Percentiles rank a stretch among this genome's conserved stretches.
These are phyloP conservation scores for Ustilago vetiveriae DNA, from an alignment of 1,284 basidiomycete genomes.

Conservation along the genomic window DNA sequence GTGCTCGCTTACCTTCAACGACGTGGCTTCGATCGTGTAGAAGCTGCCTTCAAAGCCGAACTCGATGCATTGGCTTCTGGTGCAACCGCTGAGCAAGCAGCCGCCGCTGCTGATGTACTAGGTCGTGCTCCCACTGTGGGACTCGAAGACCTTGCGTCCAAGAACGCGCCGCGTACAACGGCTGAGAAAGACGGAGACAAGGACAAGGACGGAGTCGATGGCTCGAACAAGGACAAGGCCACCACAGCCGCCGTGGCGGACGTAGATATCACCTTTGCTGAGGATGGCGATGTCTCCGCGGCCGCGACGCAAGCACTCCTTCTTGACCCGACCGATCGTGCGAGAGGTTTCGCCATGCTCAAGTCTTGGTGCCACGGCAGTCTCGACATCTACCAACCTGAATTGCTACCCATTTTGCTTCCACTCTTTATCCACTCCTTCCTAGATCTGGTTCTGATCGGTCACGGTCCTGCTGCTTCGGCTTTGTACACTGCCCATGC, in stretches of 20 bases:
- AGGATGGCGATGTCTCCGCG: conserved; percentile 39
- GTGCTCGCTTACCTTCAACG: conserved; percentile 75
- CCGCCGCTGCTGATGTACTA: conserved; percentile 48
- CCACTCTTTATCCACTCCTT: conserved; percentile 98
- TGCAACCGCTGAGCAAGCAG: conserved; percentile 41
- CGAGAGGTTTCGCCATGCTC: conserved; percentile 84
- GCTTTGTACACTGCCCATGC: conserved; percentile 81
- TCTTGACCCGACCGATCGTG: conserved; percentile 86
- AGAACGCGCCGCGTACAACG: conserved; percentile 60
- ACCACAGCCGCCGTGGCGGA: conserved; percentile 17
- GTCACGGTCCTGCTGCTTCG: conserved; percentile 81
- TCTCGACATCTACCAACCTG: conserved; percentile 84
- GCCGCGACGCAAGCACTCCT: conserved; percentile 80
- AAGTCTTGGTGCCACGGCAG: conserved; percentile 94
- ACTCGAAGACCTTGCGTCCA: conserved; percentile 69
- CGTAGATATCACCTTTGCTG: conserved; percentile 30
- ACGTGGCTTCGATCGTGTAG: conserved; percentile 81
- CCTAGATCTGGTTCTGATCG: conserved; percentile 89
- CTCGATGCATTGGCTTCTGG: conserved; percentile 69
- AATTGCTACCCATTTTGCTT: conserved; percentile 89
- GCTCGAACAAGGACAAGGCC: conserved; percentile 12
- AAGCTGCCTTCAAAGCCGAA: conserved; percentile 78
- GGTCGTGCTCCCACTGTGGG: conserved; percentile 72
- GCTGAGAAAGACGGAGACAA: conserved; percentile 60
- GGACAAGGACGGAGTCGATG: conserved; percentile 22